Evolutionary conservation across 768 basidiomycete genomes (phyloP).

Genomic region (Phanerochaete sordida): DNA sequence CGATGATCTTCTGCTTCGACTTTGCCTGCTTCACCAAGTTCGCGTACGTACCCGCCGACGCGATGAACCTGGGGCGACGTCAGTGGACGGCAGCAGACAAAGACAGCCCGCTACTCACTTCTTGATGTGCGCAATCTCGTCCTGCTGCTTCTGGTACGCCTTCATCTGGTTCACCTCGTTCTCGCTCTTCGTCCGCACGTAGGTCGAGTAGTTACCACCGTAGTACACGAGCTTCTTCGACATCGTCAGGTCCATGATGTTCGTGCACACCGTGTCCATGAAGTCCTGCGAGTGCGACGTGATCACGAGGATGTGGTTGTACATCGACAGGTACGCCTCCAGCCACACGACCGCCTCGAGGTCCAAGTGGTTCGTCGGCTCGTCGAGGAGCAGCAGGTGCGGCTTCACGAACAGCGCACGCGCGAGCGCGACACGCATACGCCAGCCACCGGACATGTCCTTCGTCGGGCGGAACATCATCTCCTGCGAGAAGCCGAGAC

Average conservation of each 20-base stretch:
- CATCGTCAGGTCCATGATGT: constrained; percentile 92
- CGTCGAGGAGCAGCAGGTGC: constrained; percentile 91
- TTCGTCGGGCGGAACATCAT: constrained; percentile 98
- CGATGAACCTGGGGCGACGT: constrained; percentile 70
- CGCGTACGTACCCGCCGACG: constrained; percentile 99
- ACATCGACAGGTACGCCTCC: constrained; percentile 95
- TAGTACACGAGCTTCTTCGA: constrained; percentile 95
- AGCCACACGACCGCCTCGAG: constrained; percentile 98
- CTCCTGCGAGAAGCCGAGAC: constrained; percentile 83
- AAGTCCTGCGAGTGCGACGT: constrained; percentile 99
- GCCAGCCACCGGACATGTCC: constrained; percentile 99
- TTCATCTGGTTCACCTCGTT: constrained; percentile 99
- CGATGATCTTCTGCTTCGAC: constrained; percentile 99
- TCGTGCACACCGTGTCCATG: constrained; percentile 97
- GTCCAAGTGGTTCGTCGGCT: constrained; percentile 92
- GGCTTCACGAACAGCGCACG: constrained; percentile 96
- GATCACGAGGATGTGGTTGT: constrained; percentile 98
- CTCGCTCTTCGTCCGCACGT: constrained; percentile 92
- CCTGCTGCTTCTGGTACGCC: constrained; percentile 97
- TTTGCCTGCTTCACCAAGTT: constrained; percentile 99
- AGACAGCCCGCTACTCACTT: constrained; percentile 51
- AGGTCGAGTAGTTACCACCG: constrained; percentile 95
- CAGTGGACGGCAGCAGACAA: not conserved
- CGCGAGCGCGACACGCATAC: constrained; percentile 97
- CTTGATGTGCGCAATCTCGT: constrained; percentile 97